Evolutionary conservation across 1,284 basidiomycete species (phyloP).

Genomic region (Trametes sp.): DNA sequence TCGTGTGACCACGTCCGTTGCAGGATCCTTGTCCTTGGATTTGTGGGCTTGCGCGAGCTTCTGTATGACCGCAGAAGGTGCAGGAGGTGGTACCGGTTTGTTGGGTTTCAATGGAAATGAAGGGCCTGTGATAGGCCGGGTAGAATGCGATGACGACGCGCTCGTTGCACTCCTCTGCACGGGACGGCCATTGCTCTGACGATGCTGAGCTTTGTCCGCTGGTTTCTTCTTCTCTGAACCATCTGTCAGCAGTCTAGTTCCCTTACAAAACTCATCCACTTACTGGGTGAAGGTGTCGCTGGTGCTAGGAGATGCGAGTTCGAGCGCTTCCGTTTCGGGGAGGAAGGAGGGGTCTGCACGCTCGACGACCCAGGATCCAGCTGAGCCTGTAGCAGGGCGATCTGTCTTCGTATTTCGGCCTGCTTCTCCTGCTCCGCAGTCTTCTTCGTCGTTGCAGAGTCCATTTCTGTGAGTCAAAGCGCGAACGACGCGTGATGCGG

Average conservation of each 20-base stretch:
- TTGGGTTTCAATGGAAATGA: constrained; percentile 6
- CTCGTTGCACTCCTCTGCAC: background rate
- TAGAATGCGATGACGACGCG: background rate
- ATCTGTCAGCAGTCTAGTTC: background rate
- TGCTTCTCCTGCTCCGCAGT: constrained; percentile 37
- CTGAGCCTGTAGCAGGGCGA: constrained; percentile 51
- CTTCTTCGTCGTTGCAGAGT: constrained; percentile 25
- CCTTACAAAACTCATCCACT: constrained; percentile 30
- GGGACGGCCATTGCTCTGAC: background rate
- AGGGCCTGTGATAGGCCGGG: background rate
- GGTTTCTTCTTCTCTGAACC: constrained; percentile 53
- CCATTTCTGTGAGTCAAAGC: constrained; percentile 5
- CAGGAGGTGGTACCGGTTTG: constrained; percentile 31
- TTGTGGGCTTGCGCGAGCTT: constrained; percentile 52
- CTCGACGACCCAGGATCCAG: constrained; percentile 42
- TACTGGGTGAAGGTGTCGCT: constrained; percentile 75
- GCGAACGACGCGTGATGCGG: background rate
- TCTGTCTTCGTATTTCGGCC: constrained; percentile 50
- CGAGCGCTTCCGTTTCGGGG: constrained; percentile 59
- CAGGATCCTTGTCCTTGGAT: constrained; percentile 31
- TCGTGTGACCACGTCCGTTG: constrained; percentile 39
- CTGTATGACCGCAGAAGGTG: constrained; percentile 56
- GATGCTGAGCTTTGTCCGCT: constrained; percentile 15
- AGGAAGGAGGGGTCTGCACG: constrained; percentile 34
- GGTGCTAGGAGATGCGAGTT: constrained; percentile 60